phyloP scores from a whole-genome alignment of 345 rosid genomes.

The Excoecaria agallocha region DNA sequence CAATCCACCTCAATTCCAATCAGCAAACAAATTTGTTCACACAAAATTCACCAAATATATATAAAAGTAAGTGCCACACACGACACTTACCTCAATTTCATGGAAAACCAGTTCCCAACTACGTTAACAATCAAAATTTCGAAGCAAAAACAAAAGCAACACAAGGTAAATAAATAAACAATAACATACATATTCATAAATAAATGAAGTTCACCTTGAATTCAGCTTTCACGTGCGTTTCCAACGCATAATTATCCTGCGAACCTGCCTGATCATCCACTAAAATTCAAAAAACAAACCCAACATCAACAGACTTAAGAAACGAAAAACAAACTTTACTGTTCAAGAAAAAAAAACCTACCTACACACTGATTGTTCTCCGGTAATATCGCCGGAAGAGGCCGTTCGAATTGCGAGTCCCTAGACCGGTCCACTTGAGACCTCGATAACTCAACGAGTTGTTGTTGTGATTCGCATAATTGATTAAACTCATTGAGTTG shows the following conservation, averaged over 20 bases:
- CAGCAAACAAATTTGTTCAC: neutral
- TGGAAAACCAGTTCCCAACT: neutral
- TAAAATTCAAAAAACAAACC: conserved; percentile 6
- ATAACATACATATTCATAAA: conserved; percentile 1
- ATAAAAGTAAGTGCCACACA: neutral
- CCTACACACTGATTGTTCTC: conserved; percentile 41
- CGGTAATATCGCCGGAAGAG: conserved; percentile 3
- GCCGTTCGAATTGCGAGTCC: conserved; percentile 15
- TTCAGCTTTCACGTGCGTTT: conserved; percentile 29
- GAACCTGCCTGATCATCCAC: conserved; percentile 41
- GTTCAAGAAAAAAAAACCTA: conserved; percentile 18
- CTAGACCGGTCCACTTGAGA: conserved; percentile 19
- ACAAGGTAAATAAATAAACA: conserved; percentile 8
- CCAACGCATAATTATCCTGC: conserved; percentile 35
- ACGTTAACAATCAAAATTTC: neutral
- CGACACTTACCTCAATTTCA: neutral
- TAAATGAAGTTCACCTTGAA: conserved; percentile 38
- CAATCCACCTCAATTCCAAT: neutral
- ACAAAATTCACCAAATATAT: neutral
- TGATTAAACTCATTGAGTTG: conserved; percentile 35
- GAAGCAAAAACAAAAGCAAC: neutral
- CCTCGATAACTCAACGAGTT: no score
- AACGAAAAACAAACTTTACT: neutral
- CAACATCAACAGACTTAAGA: neutral
- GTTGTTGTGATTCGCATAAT: conserved; percentile 10